Evolutionary conservation across 2,329 filamentous ascomycete genomes (phyloP).

Genomic region (Phialophora macrospora): DNA sequence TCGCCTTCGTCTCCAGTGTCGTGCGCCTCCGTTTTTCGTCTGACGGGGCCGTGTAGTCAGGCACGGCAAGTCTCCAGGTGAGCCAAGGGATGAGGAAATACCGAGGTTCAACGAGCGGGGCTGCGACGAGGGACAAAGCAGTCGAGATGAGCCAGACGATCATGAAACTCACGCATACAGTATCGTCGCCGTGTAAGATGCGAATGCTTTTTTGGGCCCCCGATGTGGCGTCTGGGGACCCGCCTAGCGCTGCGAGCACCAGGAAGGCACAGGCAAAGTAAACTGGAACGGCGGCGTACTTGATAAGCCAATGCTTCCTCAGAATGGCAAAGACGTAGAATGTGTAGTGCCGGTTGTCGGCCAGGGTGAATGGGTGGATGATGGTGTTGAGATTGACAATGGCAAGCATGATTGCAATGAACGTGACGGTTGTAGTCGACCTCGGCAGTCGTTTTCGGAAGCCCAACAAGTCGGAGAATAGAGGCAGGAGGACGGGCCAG

Average conservation of each 20-base stretch:
- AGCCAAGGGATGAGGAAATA: constrained; percentile 98
- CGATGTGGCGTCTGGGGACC: constrained; percentile 7
- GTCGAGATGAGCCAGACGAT: constrained; percentile 71
- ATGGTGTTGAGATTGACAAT: constrained; percentile 83
- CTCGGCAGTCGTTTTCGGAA: constrained; percentile 49
- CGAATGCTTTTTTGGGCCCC: constrained; percentile 32
- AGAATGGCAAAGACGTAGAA: constrained; percentile 95
- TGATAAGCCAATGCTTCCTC: constrained; percentile 65
- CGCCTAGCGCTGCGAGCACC: constrained; percentile 66
- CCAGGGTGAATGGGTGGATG: constrained; percentile 91
- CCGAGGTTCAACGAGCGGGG: constrained; percentile 89
- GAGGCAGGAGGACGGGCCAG: constrained; percentile 71
- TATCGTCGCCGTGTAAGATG: constrained; percentile 35
- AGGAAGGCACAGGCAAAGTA: constrained; percentile 75
- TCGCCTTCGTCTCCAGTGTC: constrained; percentile 11
- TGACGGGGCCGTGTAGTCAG: constrained; percentile 26
- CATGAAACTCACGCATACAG: constrained; percentile 57
- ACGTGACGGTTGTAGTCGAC: constrained; percentile 44
- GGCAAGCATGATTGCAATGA: constrained; percentile 51
- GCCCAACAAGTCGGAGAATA: constrained; percentile 45
- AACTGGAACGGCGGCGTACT: constrained; percentile 69
- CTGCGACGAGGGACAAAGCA: constrained; percentile 77
- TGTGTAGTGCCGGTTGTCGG: constrained; percentile 95
- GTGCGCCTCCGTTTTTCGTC: constrained; percentile 5
- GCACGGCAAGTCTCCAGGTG: constrained; percentile 83